A percentile compares a stretch with the other conserved stretches of the same genome.
Evolutionary conservation across 192 early-diverging fungal genomes (phyloP).

Genomic region (Allomyces javanicus): DNA sequence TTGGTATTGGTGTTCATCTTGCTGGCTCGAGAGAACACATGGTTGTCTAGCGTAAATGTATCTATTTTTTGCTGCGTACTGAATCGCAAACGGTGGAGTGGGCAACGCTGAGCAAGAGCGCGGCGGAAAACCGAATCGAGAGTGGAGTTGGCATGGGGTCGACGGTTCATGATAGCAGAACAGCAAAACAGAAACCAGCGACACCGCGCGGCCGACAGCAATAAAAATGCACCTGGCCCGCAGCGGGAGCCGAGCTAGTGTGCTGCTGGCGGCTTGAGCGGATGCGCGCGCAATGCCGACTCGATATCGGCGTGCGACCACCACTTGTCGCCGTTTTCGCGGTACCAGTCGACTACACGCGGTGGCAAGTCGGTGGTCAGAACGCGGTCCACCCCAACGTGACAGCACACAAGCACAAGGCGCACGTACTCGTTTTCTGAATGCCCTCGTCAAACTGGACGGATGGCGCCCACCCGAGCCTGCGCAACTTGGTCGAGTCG

Average conservation of each 20-base stretch:
- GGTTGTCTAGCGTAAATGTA: too few species aligned
- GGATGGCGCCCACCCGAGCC: conserved; percentile 43
- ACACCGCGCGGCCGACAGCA: too few species aligned
- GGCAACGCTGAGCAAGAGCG: too few species aligned
- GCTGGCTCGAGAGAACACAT: too few species aligned
- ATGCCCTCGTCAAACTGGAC: conserved; percentile 43
- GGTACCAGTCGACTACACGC: conserved; percentile 32
- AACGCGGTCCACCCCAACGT: background rate
- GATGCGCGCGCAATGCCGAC: conserved; percentile 31
- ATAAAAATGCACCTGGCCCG: too few species aligned
- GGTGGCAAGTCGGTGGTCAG: background rate
- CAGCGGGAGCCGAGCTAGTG: background rate
- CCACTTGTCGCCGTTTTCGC: conserved; percentile 23
- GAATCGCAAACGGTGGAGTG: too few species aligned
- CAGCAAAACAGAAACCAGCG: too few species aligned
- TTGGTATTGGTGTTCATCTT: too few species aligned
- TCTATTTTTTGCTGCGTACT: too few species aligned
- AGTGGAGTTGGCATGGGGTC: too few species aligned
- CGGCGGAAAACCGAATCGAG: too few species aligned
- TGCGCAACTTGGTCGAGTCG: conserved; percentile 42
- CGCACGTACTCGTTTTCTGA: conserved; percentile 35
- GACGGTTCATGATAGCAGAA: too few species aligned
- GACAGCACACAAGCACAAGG: background rate
- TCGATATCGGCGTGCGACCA: conserved; percentile 31
- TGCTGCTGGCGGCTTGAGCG: conserved; percentile 15